These are phyloP conservation scores for Xylaria scruposa DNA, from an alignment of 495 filamentous ascomycete species.

Conservation along the genomic window DNA sequence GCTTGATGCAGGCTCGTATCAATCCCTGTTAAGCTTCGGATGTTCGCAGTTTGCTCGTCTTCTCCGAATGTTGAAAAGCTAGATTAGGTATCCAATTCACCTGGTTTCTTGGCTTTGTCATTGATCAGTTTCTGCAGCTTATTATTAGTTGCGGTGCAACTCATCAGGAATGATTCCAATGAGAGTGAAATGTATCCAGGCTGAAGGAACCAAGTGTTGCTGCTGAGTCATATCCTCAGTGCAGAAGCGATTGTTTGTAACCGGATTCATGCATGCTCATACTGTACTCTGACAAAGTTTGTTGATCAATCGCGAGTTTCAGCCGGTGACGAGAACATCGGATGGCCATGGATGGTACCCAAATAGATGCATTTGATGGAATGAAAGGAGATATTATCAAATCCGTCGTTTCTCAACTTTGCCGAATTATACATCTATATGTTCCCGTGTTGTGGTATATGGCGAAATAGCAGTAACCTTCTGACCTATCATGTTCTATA, in stretches of 20 bases:
- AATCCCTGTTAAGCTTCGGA: background rate
- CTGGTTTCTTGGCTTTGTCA: background rate
- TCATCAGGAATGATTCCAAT: background rate
- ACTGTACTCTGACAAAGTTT: slow-evolving; percentile 1
- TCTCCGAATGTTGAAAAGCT: background rate
- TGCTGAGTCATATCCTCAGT: slow-evolving; percentile 7
- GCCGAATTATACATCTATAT: background rate
- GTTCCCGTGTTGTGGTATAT: background rate
- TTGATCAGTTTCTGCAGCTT: background rate
- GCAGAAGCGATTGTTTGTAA: background rate
- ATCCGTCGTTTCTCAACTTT: background rate
- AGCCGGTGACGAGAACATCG: background rate
- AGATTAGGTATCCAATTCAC: background rate
- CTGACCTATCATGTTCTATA: background rate
- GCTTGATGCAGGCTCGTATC: background rate
- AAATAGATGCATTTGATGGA: background rate
- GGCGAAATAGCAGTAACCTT: background rate
- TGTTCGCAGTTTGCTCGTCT: background rate
- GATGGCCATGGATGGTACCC: background rate
- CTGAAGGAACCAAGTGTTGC: background rate
- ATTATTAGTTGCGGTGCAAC: slow-evolving; percentile 3
- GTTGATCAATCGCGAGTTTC: slow-evolving; percentile 15
- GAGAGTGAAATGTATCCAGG: background rate
- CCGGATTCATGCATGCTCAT: background rate
- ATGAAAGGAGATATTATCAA: background rate